These are phyloP conservation scores for Skeletonema tropicum DNA, from an alignment of 108 stramenopile genomes.

Conservation along the genomic window DNA sequence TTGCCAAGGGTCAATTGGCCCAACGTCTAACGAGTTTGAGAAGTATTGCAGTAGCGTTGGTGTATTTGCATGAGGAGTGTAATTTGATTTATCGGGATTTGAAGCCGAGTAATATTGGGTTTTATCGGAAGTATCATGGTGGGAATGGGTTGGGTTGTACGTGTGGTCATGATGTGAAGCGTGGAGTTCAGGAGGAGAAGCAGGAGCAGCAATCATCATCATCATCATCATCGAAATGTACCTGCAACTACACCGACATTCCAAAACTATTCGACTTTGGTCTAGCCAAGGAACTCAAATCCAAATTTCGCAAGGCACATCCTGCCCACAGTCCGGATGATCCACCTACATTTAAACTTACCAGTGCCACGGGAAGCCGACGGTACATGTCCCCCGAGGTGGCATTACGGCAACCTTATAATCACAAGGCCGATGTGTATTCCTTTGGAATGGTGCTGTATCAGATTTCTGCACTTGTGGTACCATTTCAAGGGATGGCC, in stretches of 20 bases:
- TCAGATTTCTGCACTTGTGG: conserved; percentile 59
- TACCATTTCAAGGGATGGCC: conserved; percentile 47
- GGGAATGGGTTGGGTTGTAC: background rate
- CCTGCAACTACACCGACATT: conserved; percentile 18
- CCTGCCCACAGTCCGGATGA: background rate
- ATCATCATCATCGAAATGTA: too few relatives aligned
- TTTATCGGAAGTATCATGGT: conserved; percentile 11
- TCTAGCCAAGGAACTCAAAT: conserved; percentile 62
- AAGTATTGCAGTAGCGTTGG: conserved; percentile 62
- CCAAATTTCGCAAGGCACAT: conserved; percentile 1
- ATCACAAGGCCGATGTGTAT: conserved; percentile 71
- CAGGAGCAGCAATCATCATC: background rate
- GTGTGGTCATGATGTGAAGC: background rate
- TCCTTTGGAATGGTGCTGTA: conserved; percentile 77
- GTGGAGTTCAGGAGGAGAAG: background rate
- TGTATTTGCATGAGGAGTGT: conserved; percentile 64
- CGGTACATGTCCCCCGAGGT: conserved; percentile 72
- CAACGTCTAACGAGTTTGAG: conserved; percentile 25
- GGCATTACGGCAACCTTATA: conserved; percentile 62
- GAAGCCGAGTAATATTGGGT: conserved; percentile 69
- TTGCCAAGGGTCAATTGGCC: conserved; percentile 2
- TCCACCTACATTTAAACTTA: conserved; percentile 39
- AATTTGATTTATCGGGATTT: conserved; percentile 71
- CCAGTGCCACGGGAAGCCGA: conserved; percentile 52
- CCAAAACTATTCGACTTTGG: conserved; percentile 79